Conservation (phyloP, 2,329 filamentous ascomycete genomes). For the Cytospora piceae region DNA sequence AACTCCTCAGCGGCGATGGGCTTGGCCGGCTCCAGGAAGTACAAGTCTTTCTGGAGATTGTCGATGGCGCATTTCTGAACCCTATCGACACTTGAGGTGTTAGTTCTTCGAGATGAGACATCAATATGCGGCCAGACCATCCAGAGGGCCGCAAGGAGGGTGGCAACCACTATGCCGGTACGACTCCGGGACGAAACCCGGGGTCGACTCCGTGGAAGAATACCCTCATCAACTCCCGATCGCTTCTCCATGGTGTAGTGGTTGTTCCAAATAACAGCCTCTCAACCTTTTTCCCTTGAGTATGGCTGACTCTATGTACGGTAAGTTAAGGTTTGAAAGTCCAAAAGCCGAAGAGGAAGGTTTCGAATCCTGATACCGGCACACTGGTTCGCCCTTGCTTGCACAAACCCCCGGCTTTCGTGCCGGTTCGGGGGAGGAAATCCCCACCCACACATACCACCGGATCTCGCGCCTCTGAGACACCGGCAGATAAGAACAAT, state of each 20-base stretch:
- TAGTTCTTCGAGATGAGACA: neutral
- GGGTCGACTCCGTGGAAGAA: neutral
- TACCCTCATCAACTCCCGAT: neutral
- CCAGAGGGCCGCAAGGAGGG: neutral
- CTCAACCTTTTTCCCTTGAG: neutral
- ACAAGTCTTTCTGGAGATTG: constrained; percentile 52
- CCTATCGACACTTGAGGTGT: constrained; percentile 62
- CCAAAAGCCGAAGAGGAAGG: neutral
- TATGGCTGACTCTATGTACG: neutral
- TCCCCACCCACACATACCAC: constrained; percentile 9
- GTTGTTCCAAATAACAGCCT: no score
- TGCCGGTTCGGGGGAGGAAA: constrained; percentile 3
- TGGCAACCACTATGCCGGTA: constrained; percentile 1
- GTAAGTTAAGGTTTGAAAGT: no score
- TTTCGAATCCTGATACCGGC: constrained; percentile 6
- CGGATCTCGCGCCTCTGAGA: constrained; percentile 4
- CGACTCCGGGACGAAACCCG: neutral
- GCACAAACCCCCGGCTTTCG: neutral
- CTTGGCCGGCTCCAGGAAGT: constrained; percentile 53
- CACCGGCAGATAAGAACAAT: constrained; percentile 5
- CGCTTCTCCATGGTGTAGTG: constrained; percentile 20
- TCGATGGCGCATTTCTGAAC: constrained; percentile 61
- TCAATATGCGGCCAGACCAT: neutral
- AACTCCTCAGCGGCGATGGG: constrained; percentile 57
- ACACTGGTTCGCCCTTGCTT: constrained; percentile 4